Evolutionary conservation across 1,139 yeast species (phyloP).

Genomic region (Geotrichum histeridarum): DNA sequence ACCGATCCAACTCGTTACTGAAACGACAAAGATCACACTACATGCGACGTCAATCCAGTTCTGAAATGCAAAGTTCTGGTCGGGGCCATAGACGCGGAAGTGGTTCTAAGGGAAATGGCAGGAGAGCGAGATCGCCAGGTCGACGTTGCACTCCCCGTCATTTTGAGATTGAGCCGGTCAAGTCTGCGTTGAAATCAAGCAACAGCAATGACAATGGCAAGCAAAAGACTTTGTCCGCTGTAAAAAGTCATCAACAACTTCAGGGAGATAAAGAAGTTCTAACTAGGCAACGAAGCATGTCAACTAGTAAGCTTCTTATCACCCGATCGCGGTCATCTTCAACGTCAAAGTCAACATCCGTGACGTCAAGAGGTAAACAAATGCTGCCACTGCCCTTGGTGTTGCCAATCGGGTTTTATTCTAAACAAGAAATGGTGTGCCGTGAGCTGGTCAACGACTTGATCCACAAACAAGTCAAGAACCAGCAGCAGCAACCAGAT

Average conservation of each 20-base stretch:
- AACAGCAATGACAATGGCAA: not conserved
- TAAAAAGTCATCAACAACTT: not conserved
- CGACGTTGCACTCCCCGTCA: constrained; percentile 10
- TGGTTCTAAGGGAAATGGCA: not conserved
- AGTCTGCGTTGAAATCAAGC: constrained; percentile 4
- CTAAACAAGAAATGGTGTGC: constrained; percentile 10
- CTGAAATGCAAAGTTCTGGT: not conserved
- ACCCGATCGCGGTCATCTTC: too few relatives aligned
- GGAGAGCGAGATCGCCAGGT: constrained; percentile 5
- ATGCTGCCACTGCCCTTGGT: not conserved
- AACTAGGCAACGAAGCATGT: not conserved
- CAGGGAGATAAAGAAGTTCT: not conserved
- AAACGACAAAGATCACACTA: not conserved
- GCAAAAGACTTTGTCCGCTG: not conserved
- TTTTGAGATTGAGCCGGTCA: not conserved
- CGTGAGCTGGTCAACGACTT: constrained; percentile 1
- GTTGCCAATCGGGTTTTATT: constrained; percentile 2
- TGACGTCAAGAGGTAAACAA: too few relatives aligned
- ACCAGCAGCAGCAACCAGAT: not conserved
- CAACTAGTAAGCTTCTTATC: not conserved
- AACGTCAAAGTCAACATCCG: too few relatives aligned
- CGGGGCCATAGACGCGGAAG: not conserved
- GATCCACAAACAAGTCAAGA: not conserved
- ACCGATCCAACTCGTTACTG: not conserved
- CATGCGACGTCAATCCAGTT: not conserved